A percentile compares a stretch with the other conserved stretches of the same genome.
Conservation (phyloP, 768 basidiomycete species). For the Trametes elegans region DNA sequence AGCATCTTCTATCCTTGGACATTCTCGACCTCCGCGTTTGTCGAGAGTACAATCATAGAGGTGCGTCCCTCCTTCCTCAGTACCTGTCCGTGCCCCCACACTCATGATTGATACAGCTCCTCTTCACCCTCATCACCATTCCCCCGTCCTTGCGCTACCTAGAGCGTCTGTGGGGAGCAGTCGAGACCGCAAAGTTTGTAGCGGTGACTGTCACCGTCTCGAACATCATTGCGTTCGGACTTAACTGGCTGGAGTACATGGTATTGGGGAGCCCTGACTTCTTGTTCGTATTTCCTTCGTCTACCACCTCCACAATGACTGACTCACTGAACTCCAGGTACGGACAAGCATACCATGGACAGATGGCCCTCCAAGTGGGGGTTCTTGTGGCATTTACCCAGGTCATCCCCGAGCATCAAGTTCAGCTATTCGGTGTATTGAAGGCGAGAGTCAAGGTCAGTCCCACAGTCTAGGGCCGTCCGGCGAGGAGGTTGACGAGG, state of each 20-base stretch:
- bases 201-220: slow-evolving; percentile 72
- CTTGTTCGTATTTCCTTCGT: slow-evolving; percentile 50
- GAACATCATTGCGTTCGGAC: slow-evolving; percentile 84
- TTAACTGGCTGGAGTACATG: slow-evolving; percentile 86
- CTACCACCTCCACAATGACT: neutral
- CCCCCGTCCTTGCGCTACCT: slow-evolving; percentile 86
- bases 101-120: slow-evolving; percentile 50
- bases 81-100: neutral
- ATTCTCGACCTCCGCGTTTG: slow-evolving; percentile 81
- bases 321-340: slow-evolving; percentile 65
- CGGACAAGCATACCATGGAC: slow-evolving; percentile 88
- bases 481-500: neutral
- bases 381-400: slow-evolving; percentile 97
- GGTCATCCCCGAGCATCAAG: slow-evolving; percentile 96
- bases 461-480: neutral
- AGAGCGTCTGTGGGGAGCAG: slow-evolving; percentile 90
- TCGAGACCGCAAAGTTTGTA: slow-evolving; percentile 86
- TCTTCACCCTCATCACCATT: slow-evolving; percentile 72
- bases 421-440: slow-evolving; percentile 84
- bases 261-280: slow-evolving; percentile 72
- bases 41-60: slow-evolving; percentile 83
- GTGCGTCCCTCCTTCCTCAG: slow-evolving; percentile 42
- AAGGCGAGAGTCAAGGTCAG: slow-evolving; percentile 87
- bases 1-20: slow-evolving; percentile 92
- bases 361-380: slow-evolving; percentile 86